Percentiles rank a stretch among this genome's conserved stretches.
Evolutionary conservation across 352 stramenopile genomes (phyloP).

Genomic region (Phytophthora megakarya): DNA sequence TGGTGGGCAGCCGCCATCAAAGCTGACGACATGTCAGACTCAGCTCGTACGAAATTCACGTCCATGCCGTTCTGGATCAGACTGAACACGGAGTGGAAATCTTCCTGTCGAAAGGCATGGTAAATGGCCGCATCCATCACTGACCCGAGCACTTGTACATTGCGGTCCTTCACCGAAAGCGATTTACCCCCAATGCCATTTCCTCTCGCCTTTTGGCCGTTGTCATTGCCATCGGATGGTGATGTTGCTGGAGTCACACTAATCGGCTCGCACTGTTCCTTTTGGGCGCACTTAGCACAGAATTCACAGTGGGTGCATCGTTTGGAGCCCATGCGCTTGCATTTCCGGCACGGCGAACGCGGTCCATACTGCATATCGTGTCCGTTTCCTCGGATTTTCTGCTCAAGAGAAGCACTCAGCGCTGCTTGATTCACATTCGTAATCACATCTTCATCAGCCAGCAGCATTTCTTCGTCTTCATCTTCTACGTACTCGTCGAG

Average conservation of each 20-base stretch:
- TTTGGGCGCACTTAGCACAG: slow-evolving; percentile 80
- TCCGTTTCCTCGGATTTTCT: slow-evolving; percentile 71
- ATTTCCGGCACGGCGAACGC: slow-evolving; percentile 66
- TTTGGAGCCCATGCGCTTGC: slow-evolving; percentile 79
- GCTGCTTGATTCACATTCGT: slow-evolving; percentile 78
- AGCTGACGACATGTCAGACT: slow-evolving; percentile 74
- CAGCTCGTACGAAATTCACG: slow-evolving; percentile 85
- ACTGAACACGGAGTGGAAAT: slow-evolving; percentile 83
- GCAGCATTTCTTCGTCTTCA: slow-evolving; percentile 60
- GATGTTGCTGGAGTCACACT: slow-evolving; percentile 23
- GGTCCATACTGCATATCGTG: slow-evolving; percentile 78
- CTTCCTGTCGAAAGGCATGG: slow-evolving; percentile 74
- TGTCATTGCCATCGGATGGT: slow-evolving; percentile 9
- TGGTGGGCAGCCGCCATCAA: slow-evolving; percentile 84
- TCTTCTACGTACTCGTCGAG: slow-evolving; percentile 69
- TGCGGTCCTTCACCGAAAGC: slow-evolving; percentile 74
- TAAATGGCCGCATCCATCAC: slow-evolving; percentile 87
- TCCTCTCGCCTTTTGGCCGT: slow-evolving; percentile 8
- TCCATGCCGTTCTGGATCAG: slow-evolving; percentile 85
- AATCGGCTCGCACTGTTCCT: slow-evolving; percentile 57
- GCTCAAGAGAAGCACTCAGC: slow-evolving; percentile 69
- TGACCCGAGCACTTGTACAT: slow-evolving; percentile 77
- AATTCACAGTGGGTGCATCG: slow-evolving; percentile 64
- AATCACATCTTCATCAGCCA: slow-evolving; percentile 66
- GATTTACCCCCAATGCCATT: slow-evolving; percentile 27